Percentiles rank a stretch among this genome's conserved stretches.
Evolutionary conservation across 1,284 basidiomycete genomes (phyloP).

Genomic region (Ceratobasidium sp.): DNA sequence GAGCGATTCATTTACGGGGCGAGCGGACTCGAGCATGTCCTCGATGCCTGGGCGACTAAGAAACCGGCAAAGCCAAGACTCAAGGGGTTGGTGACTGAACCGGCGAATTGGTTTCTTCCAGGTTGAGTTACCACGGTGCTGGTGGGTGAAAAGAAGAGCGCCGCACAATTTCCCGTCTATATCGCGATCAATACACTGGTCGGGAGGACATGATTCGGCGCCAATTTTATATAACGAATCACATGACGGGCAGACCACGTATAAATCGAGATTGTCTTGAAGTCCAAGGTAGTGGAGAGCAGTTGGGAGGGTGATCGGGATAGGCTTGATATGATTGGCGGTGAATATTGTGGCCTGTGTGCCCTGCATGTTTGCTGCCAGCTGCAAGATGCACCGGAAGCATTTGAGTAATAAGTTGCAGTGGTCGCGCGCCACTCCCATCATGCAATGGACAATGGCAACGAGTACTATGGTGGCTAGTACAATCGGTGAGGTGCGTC

Average conservation of each 20-base stretch:
- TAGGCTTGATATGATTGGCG: not conserved
- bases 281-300: not conserved
- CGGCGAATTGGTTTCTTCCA: conserved; percentile 4
- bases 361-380: not conserved
- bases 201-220: not conserved
- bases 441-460: conserved; percentile 3
- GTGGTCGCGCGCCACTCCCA: conserved; percentile 6
- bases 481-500: not conserved
- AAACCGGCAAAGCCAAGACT: conserved; percentile 18
- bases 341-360: not conserved
- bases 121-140: not conserved
- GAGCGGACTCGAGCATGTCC: conserved; percentile 22
- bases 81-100: conserved; percentile 16
- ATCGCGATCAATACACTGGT: not conserved
- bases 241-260: not conserved
- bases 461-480: not conserved
- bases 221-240: not conserved
- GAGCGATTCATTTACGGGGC: not conserved
- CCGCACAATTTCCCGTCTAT: not conserved
- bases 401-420: not conserved
- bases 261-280: not conserved
- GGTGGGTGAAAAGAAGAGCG: not conserved
- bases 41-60: conserved; percentile 35
- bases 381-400: not conserved
- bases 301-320: not conserved